These are phyloP conservation scores for Arthrobotrys iridis DNA, from an alignment of 2,329 filamentous ascomycete genomes.

Conservation along the genomic window DNA sequence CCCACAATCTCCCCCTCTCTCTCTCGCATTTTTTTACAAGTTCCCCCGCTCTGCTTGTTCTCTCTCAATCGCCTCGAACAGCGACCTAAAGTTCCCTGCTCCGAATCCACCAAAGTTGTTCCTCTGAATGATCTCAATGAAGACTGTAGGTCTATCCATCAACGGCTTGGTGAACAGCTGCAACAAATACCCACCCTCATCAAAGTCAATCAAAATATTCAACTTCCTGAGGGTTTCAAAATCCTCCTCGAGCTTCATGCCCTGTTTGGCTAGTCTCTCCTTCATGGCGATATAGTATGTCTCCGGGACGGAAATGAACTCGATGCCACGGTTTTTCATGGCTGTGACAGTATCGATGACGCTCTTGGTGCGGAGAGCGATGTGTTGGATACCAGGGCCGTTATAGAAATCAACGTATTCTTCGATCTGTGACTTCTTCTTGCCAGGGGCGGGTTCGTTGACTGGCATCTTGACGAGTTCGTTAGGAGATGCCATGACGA, in stretches of 20 bases:
- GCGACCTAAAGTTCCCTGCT: constrained; percentile 91
- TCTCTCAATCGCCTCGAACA: constrained; percentile 94
- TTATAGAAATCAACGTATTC: constrained; percentile 92
- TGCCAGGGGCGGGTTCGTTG: constrained; percentile 91
- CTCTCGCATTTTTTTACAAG: constrained; percentile 64
- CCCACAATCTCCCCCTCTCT: no score
- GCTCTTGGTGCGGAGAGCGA: constrained; percentile 82
- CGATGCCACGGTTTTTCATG: constrained; percentile 84
- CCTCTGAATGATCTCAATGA: constrained; percentile 94
- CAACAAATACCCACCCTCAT: constrained; percentile 85
- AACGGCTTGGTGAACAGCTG: constrained; percentile 75
- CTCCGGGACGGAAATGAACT: constrained; percentile 89
- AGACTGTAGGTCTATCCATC: constrained; percentile 94
- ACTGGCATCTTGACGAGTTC: constrained; percentile 97
- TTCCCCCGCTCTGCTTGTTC: constrained; percentile 90
- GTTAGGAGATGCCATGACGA: constrained; percentile 89
- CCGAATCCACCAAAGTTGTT: constrained; percentile 92
- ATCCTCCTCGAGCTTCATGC: constrained; percentile 75
- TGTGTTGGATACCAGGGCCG: constrained; percentile 90
- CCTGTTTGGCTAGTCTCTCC: constrained; percentile 68
- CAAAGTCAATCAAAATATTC: constrained; percentile 94
- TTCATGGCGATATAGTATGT: constrained; percentile 86
- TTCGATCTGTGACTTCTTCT: constrained; percentile 93
- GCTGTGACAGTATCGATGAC: constrained; percentile 81
- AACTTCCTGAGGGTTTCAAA: constrained; percentile 78